A percentile compares a stretch with the other conserved stretches of the same genome.
Conservation (phyloP, 495 filamentous ascomycete species). For the Trichoderma gamsii region DNA sequence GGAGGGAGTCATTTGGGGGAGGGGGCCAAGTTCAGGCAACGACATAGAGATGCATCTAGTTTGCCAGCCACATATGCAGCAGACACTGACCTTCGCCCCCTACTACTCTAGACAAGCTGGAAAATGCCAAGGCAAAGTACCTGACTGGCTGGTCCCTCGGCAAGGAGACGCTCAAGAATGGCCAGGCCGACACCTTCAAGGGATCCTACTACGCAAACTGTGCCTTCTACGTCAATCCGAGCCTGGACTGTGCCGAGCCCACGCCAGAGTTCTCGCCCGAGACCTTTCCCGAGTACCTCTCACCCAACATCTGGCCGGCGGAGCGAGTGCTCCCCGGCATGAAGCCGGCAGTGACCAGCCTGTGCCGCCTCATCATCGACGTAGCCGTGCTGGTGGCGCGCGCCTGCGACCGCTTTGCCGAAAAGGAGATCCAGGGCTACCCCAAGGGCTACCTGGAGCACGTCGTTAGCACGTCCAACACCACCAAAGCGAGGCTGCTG, state of each 20-base stretch:
- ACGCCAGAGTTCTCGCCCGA: conserved; percentile 53
- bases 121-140: conserved; percentile 57
- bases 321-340: conserved; percentile 65
- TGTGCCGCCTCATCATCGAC: conserved; percentile 83
- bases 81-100: conserved; percentile 21
- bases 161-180: conserved; percentile 87
- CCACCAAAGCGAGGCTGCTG: conserved; percentile 84
- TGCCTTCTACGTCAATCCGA: conserved; percentile 74
- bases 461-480: conserved; percentile 76
- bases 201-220: conserved; percentile 97
- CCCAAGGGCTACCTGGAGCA: conserved; percentile 70
- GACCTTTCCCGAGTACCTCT: conserved; percentile 53
- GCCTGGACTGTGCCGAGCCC: conserved; percentile 52
- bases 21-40: background rate
- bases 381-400: conserved; percentile 77
- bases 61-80: background rate
- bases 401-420: conserved; percentile 82
- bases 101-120: conserved; percentile 48
- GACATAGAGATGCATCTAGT: background rate
- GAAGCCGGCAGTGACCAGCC: conserved; percentile 59
- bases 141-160: conserved; percentile 74
- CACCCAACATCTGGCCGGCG: conserved; percentile 78
- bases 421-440: conserved; percentile 69
- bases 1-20: background rate
- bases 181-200: conserved; percentile 86